Conservation (phyloP, 1,284 basidiomycete species). For the Taiwanofungus camphoratus region DNA sequence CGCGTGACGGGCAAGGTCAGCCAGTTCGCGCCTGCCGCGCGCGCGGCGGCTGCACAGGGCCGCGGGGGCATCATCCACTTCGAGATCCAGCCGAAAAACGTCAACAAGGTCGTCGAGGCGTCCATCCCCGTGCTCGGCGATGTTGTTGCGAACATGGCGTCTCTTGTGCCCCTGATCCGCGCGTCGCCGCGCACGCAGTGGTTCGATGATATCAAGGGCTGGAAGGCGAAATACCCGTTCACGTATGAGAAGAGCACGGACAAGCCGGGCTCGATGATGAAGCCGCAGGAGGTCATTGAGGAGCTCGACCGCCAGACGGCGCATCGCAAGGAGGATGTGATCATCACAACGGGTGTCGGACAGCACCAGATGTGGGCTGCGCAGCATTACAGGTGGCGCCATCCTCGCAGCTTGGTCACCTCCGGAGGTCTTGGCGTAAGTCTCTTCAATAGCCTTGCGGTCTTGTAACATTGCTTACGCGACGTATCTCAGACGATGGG, state of each 20-base stretch:
- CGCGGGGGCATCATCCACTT: conserved; percentile 98
- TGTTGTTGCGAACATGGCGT: conserved; percentile 78
- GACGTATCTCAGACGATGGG: conserved; percentile 78
- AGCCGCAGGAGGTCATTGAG: conserved; percentile 96
- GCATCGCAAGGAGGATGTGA: conserved; percentile 78
- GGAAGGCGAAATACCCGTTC: conserved; percentile 92
- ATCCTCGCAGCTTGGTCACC: conserved; percentile 87
- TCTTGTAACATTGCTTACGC: conserved; percentile 7
- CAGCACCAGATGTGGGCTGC: conserved; percentile 99
- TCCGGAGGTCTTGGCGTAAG: conserved; percentile 93
- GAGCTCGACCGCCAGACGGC: conserved; percentile 76
- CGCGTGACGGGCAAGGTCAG: conserved; percentile 93
- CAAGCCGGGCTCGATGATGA: conserved; percentile 64
- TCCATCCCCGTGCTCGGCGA: conserved; percentile 93
- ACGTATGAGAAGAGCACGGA: conserved; percentile 66
- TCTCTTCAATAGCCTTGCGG: conserved; percentile 18
- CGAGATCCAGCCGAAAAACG: conserved; percentile 97
- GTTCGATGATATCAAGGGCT: conserved; percentile 77
- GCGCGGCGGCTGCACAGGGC: conserved; percentile 80
- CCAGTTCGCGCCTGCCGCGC: conserved; percentile 87
- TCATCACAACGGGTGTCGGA: conserved; percentile 93
- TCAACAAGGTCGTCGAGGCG: conserved; percentile 98
- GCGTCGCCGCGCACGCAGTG: conserved; percentile 66
- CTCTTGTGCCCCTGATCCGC: conserved; percentile 78
- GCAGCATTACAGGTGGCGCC: conserved; percentile 88